Evolutionary conservation across 306 rosid genomes (phyloP), one percentile per base, ranked within the genome.

Genomic region (Oemleria cerasiformis): DNA sequence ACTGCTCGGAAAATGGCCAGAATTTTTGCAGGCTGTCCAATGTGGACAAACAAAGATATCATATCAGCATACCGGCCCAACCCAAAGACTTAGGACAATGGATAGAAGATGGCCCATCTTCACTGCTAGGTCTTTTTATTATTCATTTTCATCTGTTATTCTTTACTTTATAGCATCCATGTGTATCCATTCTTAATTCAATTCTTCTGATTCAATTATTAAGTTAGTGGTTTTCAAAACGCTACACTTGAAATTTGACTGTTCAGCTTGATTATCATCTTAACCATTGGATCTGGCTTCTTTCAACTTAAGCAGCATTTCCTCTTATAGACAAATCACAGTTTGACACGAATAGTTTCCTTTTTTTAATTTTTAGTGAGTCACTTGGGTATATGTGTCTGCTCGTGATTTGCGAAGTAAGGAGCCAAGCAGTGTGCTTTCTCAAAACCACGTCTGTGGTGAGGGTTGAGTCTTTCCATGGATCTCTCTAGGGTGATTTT

Each of bases 161-260:
- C 39, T 3, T 10, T 55, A 14, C 8, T 10, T 15, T 21, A 56
- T 15, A 9, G 14, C 38, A 16, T 39, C 45, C 45, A 61, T 36
- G 13, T 61, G 66, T 38, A 61, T 61, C 39, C 65, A 38, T 61
- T 19, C 13, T 38, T 61, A 36, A 38, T 61, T 61, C 66, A 61
- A 3, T 17, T 61, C 65, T n/a, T 61, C 65, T 61, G 25, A 3
- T 16, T 38, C 20, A 25, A 17, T 17, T 61, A 15, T 61, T 45
- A 25, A 17, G 12, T 61, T 17, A 16, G 16, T 39, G 14, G 25
- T 59, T 50, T 17, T 50, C 17, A 34, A 7, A 3, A 5, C 16
- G 17, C 12, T 0, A 7, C 23, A 56, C 38, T 55, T 21, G 61
- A 20, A 56, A 56, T 25, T 2, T 25, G 36, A 2, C 36, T 30